Evolutionary conservation across 129 eudicot species (phyloP), one percentile per base, ranked within the genome.

Genomic region (Silybum marianum): DNA sequence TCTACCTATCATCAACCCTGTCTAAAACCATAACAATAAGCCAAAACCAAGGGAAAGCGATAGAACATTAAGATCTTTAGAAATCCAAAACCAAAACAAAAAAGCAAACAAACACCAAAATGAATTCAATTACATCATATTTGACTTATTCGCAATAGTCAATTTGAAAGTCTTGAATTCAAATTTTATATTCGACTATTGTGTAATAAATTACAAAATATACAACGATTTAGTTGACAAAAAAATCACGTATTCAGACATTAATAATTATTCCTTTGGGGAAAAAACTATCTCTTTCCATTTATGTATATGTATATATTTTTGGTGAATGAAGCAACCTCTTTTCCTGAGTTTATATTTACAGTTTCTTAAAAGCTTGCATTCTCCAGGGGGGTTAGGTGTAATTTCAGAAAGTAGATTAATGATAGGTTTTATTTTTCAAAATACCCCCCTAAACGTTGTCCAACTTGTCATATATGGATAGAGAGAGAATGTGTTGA

Each of bases 241-340:
- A 14, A 51, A 6, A 16, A 2, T 18, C 66, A n/a, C 66, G 2
- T 58, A 58, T 7, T n/a, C 23, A 58, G 66, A 58, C n/a, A 58
- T 18, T 58, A 58, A 18, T 58, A 58, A 58, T n/a, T 18, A 58
- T n/a, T 62, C 7, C 73, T 73, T 81, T 1, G 39, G n/a, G n/a
- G n/a, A n/a, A n/a, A n/a, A n/a, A n/a, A n/a, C n/a, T 26, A 71
- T 75, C 76, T 82, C 85, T 82, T 75, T 23, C 69, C 71, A 48
- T 58, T 74, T 48, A 48, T 44, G 34, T 44, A 44, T 11, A 44
- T 40, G 14, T 44, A 19, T 74, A 38, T 62, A 74, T 81, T 75
- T 83, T 67, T 77, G 86, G 86, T 77, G 39, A 75, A 62, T 40
- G 74, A 77, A 83, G 74, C 78, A 83, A 77, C 86, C 65, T 77